Evolutionary conservation across 148 eudicot species (phyloP).

Genomic region (Chenopodium berlandieri): DNA sequence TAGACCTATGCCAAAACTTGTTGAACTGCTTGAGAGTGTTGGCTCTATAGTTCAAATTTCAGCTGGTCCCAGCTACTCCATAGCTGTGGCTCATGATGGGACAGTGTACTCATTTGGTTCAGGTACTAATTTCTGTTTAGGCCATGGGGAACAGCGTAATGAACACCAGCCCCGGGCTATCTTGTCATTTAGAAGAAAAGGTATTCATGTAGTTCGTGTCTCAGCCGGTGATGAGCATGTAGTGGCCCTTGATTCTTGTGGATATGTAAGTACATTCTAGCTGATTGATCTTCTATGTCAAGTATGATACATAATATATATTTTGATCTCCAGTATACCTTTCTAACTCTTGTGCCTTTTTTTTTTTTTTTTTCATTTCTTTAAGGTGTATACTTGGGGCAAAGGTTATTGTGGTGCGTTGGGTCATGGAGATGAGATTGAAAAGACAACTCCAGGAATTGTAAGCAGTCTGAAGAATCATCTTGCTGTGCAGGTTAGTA

Average conservation of each 20-base stretch:
- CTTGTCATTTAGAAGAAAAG: slow-evolving; percentile 64
- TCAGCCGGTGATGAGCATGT: slow-evolving; percentile 98
- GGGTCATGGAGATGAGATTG: slow-evolving; percentile 93
- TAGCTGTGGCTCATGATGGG: slow-evolving; percentile 70
- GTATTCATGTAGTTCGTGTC: slow-evolving; percentile 75
- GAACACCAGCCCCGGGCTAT: slow-evolving; percentile 76
- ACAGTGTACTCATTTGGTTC: slow-evolving; percentile 82
- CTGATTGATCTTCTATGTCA: slow-evolving; percentile 2
- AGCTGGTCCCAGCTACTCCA: slow-evolving; percentile 84
- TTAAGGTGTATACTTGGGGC: slow-evolving; percentile 98
- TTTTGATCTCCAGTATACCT: background rate
- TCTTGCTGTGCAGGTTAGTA: slow-evolving; percentile 80
- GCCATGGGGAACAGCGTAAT: slow-evolving; percentile 89
- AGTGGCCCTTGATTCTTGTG: slow-evolving; percentile 91
- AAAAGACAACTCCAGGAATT: slow-evolving; percentile 74
- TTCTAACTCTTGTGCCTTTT: slow-evolving; percentile 12
- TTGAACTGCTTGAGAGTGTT: slow-evolving; percentile 50
- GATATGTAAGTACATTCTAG: slow-evolving; percentile 51
- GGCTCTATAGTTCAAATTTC: slow-evolving; percentile 69
- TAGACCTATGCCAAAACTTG: slow-evolving; percentile 54
- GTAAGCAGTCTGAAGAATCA: slow-evolving; percentile 52
- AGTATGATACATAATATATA: background rate
- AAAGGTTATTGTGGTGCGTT: slow-evolving; percentile 97
- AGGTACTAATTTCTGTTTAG: slow-evolving; percentile 82
- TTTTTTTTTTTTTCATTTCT: background rate